phyloP scores from a whole-genome alignment of 139 green algal species.

The Asterochloris erici region DNA sequence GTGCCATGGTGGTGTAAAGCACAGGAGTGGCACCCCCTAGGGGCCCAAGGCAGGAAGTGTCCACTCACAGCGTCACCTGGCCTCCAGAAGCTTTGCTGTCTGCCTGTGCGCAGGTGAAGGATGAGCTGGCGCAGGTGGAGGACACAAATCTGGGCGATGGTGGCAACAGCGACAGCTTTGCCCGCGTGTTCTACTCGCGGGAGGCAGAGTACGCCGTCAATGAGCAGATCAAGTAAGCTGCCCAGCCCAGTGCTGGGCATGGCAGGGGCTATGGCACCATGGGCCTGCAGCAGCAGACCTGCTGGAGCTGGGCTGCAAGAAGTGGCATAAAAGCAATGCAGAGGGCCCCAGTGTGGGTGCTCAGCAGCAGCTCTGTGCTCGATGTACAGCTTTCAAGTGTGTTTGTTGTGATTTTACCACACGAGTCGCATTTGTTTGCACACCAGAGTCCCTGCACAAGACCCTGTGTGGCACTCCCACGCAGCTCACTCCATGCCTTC shows the following conservation, averaged over 20 bases:
- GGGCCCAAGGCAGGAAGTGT: too few relatives aligned
- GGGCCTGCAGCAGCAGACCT: too few relatives aligned
- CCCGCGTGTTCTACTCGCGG: slow-evolving; percentile 65
- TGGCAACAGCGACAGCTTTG: slow-evolving; percentile 55
- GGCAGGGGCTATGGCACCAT: background rate
- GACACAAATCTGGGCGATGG: background rate
- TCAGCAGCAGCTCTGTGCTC: background rate
- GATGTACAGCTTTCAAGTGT: background rate
- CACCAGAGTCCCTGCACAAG: background rate
- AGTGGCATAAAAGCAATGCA: too few relatives aligned
- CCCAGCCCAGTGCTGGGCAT: background rate
- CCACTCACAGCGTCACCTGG: too few relatives aligned
- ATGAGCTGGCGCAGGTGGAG: slow-evolving; percentile 20
- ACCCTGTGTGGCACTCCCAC: background rate
- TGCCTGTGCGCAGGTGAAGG: slow-evolving; percentile 2
- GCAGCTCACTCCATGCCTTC: background rate
- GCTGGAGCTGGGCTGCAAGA: too few relatives aligned
- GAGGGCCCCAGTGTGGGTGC: too few relatives aligned
- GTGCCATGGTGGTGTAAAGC: too few relatives aligned
- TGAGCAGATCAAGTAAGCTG: slow-evolving; percentile 94
- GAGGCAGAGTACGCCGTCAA: slow-evolving; percentile 90
- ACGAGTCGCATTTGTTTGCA: background rate
- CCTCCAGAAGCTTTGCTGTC: too few relatives aligned
- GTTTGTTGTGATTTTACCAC: background rate
- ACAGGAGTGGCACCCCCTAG: too few relatives aligned